Base-by-base conservation (phyloP, 768 basidiomycete species). In the Fistulinella prunicolor region DNA sequence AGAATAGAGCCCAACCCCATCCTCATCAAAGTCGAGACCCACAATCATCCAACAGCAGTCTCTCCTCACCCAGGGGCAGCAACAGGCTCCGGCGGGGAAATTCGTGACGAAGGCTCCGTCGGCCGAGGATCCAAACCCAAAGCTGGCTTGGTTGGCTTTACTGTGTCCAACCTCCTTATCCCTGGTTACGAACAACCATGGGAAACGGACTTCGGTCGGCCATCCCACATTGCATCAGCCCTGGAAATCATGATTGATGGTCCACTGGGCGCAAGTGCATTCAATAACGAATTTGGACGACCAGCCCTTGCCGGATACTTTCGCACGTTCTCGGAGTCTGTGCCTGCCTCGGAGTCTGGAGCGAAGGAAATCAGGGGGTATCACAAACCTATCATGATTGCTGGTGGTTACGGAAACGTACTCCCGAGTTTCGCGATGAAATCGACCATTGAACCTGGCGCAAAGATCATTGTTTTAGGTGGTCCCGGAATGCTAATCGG, bases 361-460 rank as follows among this genome's bases (percentile, higher is more conserved):
- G 52, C 63, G 43, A 54, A 67, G 57, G 88, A 92, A 64, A 71
- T 93, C n/a, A 73, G 94, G 45, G 96, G 96, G 0, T 99, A 97
- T 68, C 96, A 98, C 73, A 99, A 99, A 67, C 96, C 96, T 13
- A 96, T 99, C 73, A 99, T 99, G 96, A 88, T 99, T 55, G 95
- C 96, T 8, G 96, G 96, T 17, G 96, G 96, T 21, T 82, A 94
- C 54, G 96, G 96, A 5, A 97, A 89, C 60, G 94, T 98, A 34
- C 83, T 91, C 14, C 85, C 87, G 5, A 71, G 78, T 53, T 94
- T 89, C 58, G 83, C 94, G 26, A 78, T 72, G 61, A 99, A 99
- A 71, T 73, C 77, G 3, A 68, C 70, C 50, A 93, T 99, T 60
- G 72, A 76, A 0, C 76, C 86, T 2, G 94, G 90, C 1, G 86